Conservation (phyloP, 1,284 basidiomycete genomes). For the Ceratobasidium sp. region DNA sequence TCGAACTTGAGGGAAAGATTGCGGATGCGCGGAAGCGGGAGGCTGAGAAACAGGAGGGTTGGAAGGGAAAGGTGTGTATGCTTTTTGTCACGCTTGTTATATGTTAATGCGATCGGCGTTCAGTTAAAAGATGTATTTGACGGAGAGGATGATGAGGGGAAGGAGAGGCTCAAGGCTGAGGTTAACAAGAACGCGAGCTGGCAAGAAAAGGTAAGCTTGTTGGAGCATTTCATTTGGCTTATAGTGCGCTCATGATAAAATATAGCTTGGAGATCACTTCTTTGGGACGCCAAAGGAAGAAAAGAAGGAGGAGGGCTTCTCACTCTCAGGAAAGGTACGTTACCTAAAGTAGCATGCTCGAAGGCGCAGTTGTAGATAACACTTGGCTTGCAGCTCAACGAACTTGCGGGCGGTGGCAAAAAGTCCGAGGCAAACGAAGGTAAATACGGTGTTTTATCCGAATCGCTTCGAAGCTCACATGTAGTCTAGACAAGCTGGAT, state of each 20-base stretch:
- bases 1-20: conserved; percentile 21
- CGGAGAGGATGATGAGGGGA: conserved; percentile 32
- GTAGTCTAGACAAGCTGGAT: conserved; percentile 20
- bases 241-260: neutral
- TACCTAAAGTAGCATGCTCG: too few species aligned
- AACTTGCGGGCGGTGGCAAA: conserved; percentile 28
- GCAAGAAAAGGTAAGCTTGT: conserved; percentile 12
- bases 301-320: conserved; percentile 33
- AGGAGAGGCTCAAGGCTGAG: conserved; percentile 27
- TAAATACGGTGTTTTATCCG: neutral
- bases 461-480: neutral
- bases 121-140: conserved; percentile 32
- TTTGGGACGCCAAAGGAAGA: conserved; percentile 30
- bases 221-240: too few species aligned
- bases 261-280: conserved; percentile 27
- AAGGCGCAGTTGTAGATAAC: neutral
- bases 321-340: conserved; percentile 23
- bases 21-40: conserved; percentile 29
- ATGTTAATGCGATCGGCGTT: neutral
- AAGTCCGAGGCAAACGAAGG: conserved; percentile 34
- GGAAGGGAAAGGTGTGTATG: conserved; percentile 30
- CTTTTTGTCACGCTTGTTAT: neutral
- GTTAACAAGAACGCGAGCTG: conserved; percentile 27
- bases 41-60: conserved; percentile 35
- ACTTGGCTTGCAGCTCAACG: conserved; percentile 12